phyloP scores from a whole-genome alignment of 176 grass and related monocot species.

The Microstegium vimineum region DNA sequence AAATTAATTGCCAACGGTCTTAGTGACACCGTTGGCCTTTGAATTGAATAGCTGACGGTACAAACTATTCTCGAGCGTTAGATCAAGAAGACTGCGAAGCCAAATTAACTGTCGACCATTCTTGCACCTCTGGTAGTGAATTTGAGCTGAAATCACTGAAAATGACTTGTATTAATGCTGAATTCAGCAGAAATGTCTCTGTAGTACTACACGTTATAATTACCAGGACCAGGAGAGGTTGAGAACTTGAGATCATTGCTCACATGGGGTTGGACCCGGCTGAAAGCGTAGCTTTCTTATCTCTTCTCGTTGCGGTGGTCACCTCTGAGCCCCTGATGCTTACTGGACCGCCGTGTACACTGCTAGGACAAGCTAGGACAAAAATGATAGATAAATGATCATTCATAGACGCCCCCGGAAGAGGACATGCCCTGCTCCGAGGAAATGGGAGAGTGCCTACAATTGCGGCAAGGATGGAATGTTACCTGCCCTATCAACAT shows the following conservation, averaged over 20 bases:
- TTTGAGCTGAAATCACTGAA: too few species aligned
- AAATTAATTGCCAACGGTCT: too few species aligned
- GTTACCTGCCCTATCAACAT: background rate
- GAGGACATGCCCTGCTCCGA: conserved; percentile 17
- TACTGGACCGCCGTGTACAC: background rate
- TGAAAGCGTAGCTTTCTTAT: conserved; percentile 20
- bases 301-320: conserved; percentile 18
- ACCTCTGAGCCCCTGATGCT: conserved; percentile 5
- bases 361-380: background rate
- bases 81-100: too few species aligned
- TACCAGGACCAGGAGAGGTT: background rate
- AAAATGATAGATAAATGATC: background rate
- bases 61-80: too few species aligned
- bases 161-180: too few species aligned
- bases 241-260: background rate
- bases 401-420: background rate
- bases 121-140: too few species aligned
- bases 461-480: background rate
- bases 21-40: too few species aligned
- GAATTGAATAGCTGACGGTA: too few species aligned
- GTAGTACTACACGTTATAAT: background rate
- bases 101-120: too few species aligned
- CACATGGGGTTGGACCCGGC: conserved; percentile 42
- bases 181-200: too few species aligned
- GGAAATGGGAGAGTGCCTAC: conserved; percentile 21